Evolutionary conservation across 306 rosid genomes (phyloP).

Genomic region (Vigna angularis): DNA sequence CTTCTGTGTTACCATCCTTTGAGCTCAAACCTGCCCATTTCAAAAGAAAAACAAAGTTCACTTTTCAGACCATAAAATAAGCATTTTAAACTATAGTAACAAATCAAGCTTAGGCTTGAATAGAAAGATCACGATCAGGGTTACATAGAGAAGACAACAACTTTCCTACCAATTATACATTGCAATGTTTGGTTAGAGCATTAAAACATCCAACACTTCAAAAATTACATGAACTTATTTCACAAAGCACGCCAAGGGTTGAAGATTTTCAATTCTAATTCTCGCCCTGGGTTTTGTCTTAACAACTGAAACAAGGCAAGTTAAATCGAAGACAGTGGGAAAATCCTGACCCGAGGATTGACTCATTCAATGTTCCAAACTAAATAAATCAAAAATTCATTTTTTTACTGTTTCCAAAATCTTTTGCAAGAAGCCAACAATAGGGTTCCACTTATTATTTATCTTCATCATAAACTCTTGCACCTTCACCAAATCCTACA

Average conservation of each 20-base stretch:
- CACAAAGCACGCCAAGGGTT: background rate
- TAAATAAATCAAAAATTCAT: background rate
- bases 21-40: conserved; percentile 59
- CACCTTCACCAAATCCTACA: conserved; percentile 24
- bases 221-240: conserved; percentile 23
- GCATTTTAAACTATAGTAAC: conserved; percentile 16
- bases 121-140: background rate
- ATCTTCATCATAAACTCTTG: background rate
- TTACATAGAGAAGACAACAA: background rate
- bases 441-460: background rate
- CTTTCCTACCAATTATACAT: background rate
- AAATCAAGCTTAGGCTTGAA: conserved; percentile 30
- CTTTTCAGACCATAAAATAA: conserved; percentile 30
- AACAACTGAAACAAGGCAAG: conserved; percentile 34
- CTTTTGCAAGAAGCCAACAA: conserved; percentile 17
- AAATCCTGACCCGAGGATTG: conserved; percentile 6
- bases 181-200: conserved; percentile 3
- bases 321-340: conserved; percentile 18
- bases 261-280: conserved; percentile 7
- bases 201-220: conserved; percentile 14
- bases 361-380: conserved; percentile 29
- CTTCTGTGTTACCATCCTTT: conserved; percentile 47
- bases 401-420: background rate
- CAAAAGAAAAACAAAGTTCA: conserved; percentile 30
- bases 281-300: conserved; percentile 25